phyloP scores from a whole-genome alignment of 2,329 filamentous ascomycete species.

The Thielaviopsis punctulata region DNA sequence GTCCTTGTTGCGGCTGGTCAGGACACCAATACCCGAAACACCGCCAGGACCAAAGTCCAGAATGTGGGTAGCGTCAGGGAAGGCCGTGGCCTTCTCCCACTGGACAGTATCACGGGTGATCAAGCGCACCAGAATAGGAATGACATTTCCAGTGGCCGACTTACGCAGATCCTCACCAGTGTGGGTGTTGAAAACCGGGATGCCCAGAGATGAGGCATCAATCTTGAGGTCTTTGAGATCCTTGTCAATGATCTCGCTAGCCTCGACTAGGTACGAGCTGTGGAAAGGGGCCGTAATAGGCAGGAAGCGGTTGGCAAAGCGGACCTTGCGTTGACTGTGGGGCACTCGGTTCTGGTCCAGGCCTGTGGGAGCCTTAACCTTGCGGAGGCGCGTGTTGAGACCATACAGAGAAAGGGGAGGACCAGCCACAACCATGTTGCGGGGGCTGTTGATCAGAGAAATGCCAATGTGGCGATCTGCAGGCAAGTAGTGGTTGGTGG shows the following conservation, averaged over 20 bases:
- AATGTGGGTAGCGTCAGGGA: conserved; percentile 81
- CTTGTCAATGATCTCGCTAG: conserved; percentile 65
- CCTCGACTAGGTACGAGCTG: conserved; percentile 78
- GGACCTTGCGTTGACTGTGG: conserved; percentile 86
- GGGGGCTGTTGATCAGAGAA: conserved; percentile 88
- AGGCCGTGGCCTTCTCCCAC: conserved; percentile 89
- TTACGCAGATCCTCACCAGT: conserved; percentile 70
- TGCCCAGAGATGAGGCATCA: conserved; percentile 52
- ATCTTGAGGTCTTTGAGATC: conserved; percentile 75
- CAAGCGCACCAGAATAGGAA: conserved; percentile 73
- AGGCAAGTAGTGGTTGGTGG: conserved; percentile 90
- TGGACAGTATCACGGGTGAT: conserved; percentile 89
- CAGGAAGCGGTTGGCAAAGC: conserved; percentile 91
- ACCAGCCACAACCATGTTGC: conserved; percentile 92
- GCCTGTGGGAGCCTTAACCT: conserved; percentile 94
- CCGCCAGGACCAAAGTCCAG: conserved; percentile 94
- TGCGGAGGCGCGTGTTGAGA: conserved; percentile 84
- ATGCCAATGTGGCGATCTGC: conserved; percentile 85
- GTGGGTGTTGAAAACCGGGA: conserved; percentile 80
- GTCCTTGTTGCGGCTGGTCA: conserved; percentile 98
- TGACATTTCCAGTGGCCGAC: conserved; percentile 56
- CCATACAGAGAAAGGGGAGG: conserved; percentile 92
- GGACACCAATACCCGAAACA: conserved; percentile 83
- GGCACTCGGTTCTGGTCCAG: conserved; percentile 90
- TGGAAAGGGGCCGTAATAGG: conserved; percentile 98